Evolutionary conservation across 75 land plant genomes (phyloP).

Genomic region (Azolla pinnata): DNA sequence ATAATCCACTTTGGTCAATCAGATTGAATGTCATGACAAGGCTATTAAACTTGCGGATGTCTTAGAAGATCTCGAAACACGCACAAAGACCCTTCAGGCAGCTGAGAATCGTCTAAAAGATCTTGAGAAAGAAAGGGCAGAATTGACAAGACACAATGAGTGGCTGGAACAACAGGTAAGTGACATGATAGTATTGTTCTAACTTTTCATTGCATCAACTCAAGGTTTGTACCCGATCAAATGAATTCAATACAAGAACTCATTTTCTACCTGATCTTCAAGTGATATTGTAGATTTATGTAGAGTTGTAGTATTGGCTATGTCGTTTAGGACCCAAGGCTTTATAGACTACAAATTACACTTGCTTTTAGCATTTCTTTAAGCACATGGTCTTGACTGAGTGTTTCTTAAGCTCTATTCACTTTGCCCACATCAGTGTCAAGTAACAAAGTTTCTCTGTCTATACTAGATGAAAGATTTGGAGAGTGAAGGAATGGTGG

Average conservation of each 20-base stretch:
- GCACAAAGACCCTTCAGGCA: not conserved
- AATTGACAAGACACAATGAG: constrained; percentile 16
- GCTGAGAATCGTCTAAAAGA: constrained; percentile 17
- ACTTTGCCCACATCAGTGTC: not conserved
- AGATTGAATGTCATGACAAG: constrained; percentile 18
- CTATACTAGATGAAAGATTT: constrained; percentile 14
- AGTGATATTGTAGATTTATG: too few species aligned
- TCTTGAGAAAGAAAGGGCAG: constrained; percentile 10
- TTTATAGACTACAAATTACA: too few species aligned
- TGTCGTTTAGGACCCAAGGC: too few species aligned
- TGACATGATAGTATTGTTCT: too few species aligned
- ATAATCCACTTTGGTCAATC: not conserved
- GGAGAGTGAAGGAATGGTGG: constrained; percentile 14
- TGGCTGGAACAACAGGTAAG: constrained; percentile 29
- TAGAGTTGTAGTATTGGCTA: too few species aligned
- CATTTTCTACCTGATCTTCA: too few species aligned
- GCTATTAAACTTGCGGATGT: constrained; percentile 9
- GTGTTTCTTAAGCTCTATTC: not conserved
- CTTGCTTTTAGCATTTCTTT: too few species aligned
- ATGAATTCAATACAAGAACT: too few species aligned
- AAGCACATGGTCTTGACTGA: not conserved
- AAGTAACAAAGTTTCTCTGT: not conserved
- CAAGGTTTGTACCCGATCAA: too few species aligned
- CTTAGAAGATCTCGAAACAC: constrained; percentile 15
- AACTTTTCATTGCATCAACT: too few species aligned